A percentile compares a stretch with the other conserved stretches of the same genome.
Evolutionary conservation across 805 yeast species (phyloP).

Genomic region (Starmerella stigmatis): DNA sequence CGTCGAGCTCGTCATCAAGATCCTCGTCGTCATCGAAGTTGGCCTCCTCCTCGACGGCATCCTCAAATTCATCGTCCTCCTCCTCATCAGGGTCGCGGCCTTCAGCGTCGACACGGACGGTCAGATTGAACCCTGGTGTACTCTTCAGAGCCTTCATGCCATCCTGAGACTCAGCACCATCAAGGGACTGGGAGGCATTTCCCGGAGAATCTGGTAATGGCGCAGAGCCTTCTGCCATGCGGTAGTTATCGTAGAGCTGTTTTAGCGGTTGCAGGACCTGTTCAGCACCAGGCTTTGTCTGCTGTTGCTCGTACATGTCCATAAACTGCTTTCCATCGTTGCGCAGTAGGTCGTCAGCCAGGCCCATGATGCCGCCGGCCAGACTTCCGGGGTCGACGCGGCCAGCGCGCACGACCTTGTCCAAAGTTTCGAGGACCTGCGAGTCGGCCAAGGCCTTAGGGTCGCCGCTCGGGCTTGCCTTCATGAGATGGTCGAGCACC

Average conservation of each 20-base stretch:
- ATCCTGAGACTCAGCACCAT: neutral
- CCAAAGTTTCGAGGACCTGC: neutral
- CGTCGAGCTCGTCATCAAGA: slow-evolving; percentile 16
- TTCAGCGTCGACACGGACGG: neutral
- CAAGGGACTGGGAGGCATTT: neutral
- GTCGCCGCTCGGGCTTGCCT: neutral
- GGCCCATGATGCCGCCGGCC: slow-evolving; percentile 20
- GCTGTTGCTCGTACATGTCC: slow-evolving; percentile 58
- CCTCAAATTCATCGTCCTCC: slow-evolving; percentile 1
- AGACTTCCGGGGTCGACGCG: slow-evolving; percentile 7
- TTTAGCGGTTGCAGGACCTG: slow-evolving; percentile 3
- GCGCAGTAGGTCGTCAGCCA: slow-evolving; percentile 70
- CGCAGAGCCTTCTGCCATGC: neutral
- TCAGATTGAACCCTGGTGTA: neutral
- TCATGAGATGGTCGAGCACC: slow-evolving; percentile 3
- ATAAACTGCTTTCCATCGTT: slow-evolving; percentile 71
- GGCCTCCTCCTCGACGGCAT: slow-evolving; percentile 6
- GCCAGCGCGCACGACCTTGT: slow-evolving; percentile 6
- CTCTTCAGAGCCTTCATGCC: neutral
- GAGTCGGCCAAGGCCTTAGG: neutral
- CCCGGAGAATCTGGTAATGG: neutral
- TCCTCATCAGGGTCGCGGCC: too few relatives aligned
- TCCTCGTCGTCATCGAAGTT: slow-evolving; percentile 20
- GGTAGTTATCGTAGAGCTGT: slow-evolving; percentile 5
- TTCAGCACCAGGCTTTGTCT: slow-evolving; percentile 2